phyloP scores from a whole-genome alignment of 176 grass and related monocot species.

The Phoenix roebelenii region DNA sequence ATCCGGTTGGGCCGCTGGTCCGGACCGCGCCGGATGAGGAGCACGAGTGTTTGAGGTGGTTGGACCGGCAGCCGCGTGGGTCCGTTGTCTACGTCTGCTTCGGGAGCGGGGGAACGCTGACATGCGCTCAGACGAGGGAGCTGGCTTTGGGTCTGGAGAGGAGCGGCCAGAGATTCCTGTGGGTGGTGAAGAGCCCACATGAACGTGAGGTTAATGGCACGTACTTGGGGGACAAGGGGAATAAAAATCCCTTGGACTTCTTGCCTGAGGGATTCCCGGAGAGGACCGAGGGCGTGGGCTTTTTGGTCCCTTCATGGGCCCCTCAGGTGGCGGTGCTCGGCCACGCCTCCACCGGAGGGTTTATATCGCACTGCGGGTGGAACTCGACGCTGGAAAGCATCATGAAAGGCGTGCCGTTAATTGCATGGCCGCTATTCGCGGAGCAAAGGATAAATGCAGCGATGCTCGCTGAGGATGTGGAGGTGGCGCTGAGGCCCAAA shows the following conservation, averaged over 20 bases:
- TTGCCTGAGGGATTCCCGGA: background rate
- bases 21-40: background rate
- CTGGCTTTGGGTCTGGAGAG: conserved; percentile 8
- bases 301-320: background rate
- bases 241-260: background rate
- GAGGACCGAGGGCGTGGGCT: background rate
- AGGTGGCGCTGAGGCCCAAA: conserved; percentile 17
- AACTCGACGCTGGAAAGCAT: conserved; percentile 28
- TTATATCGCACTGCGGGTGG: conserved; percentile 29
- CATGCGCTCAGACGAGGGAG: background rate
- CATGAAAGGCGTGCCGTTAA: conserved; percentile 24
- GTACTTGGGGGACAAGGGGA: too few species aligned
- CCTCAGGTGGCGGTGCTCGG: background rate
- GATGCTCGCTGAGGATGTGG: conserved; percentile 8
- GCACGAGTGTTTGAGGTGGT: background rate
- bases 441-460: conserved; percentile 35
- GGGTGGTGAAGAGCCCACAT: background rate
- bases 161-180: conserved; percentile 7
- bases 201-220: background rate
- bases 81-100: background rate
- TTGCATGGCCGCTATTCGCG: conserved; percentile 34
- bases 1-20: background rate
- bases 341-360: conserved; percentile 10
- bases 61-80: background rate
- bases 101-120: background rate